Evolutionary conservation across 768 basidiomycete genomes (phyloP).

Genomic region (Kwoniella mangroviensis): DNA sequence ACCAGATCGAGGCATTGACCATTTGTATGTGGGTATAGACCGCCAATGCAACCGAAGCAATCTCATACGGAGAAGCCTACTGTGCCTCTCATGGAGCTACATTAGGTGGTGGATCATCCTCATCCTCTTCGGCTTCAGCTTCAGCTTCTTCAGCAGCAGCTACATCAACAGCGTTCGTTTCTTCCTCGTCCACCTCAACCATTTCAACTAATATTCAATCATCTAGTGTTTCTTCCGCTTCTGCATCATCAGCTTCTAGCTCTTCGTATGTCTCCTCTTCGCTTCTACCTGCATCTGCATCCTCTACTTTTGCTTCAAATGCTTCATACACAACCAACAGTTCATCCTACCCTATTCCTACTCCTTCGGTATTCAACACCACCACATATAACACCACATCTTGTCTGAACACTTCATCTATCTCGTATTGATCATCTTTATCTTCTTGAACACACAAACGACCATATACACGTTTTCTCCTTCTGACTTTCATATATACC

Average conservation of each 20-base stretch:
- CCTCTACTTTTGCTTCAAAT: background rate
- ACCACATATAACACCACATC: too few species aligned
- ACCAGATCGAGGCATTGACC: too few species aligned
- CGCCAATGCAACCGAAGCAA: constrained; percentile 14
- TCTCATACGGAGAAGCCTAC: constrained; percentile 25
- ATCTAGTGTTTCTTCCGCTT: constrained; percentile 5
- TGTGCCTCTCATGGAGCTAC: constrained; percentile 20
- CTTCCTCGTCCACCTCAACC: constrained; percentile 2
- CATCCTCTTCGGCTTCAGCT: constrained; percentile 11
- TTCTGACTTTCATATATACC: too few species aligned
- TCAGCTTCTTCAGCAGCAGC: constrained; percentile 4
- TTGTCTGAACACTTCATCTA: background rate
- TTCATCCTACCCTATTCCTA: background rate
- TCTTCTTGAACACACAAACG: background rate
- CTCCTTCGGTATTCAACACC: background rate
- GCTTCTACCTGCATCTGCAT: background rate
- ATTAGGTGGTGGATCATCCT: constrained; percentile 1
- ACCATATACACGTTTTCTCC: background rate
- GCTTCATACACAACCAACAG: background rate
- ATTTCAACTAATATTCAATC: background rate
- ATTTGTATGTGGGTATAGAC: constrained; percentile 9
- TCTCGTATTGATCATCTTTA: constrained; percentile 2
- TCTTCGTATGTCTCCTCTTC: constrained; percentile 10
- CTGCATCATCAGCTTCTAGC: background rate
- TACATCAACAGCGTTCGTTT: constrained; percentile 7